A percentile compares a stretch with the other conserved stretches of the same genome.
phyloP scores from a whole-genome alignment of 805 yeast species.

The Starmera pachycereana region DNA sequence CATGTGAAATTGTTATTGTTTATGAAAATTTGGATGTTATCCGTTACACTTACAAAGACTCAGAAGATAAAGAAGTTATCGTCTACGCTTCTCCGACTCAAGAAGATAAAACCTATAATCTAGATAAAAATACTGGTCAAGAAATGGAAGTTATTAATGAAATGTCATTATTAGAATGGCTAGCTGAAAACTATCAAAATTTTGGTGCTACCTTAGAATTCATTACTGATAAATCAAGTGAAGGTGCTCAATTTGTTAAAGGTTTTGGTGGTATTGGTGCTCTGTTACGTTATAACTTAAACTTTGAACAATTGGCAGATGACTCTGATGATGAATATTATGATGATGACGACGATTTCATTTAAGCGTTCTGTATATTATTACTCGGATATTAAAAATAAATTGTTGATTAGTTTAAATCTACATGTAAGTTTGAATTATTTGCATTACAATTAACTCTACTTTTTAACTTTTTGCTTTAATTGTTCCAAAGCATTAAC shows the following conservation, averaged over 20 bases:
- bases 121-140: constrained; percentile 78
- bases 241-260: constrained; percentile 95
- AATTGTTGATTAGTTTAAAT: too few relatives aligned
- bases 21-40: constrained; percentile 82
- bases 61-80: constrained; percentile 68
- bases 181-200: constrained; percentile 90
- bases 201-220: constrained; percentile 95
- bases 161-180: constrained; percentile 87
- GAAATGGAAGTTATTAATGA: constrained; percentile 89
- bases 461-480: constrained; percentile 18
- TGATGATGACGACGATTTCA: constrained; percentile 46
- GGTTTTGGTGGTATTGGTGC: constrained; percentile 99
- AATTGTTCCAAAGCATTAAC: constrained; percentile 60
- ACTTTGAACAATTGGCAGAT: constrained; percentile 89
- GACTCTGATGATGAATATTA: constrained; percentile 85
- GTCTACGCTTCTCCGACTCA: constrained; percentile 65
- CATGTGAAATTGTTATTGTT: constrained; percentile 87
- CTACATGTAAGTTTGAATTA: not conserved
- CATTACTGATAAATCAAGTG: constrained; percentile 92
- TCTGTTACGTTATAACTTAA: constrained; percentile 87
- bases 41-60: constrained; percentile 75
- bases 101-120: constrained; percentile 62
- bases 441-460: not conserved
- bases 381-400: not conserved
- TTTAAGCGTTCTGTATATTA: constrained; percentile 3